Evolutionary conservation across 2,329 filamentous ascomycete species (phyloP), one percentile per base, ranked within the genome.

Genomic region (Davidsoniella eucalypti): DNA sequence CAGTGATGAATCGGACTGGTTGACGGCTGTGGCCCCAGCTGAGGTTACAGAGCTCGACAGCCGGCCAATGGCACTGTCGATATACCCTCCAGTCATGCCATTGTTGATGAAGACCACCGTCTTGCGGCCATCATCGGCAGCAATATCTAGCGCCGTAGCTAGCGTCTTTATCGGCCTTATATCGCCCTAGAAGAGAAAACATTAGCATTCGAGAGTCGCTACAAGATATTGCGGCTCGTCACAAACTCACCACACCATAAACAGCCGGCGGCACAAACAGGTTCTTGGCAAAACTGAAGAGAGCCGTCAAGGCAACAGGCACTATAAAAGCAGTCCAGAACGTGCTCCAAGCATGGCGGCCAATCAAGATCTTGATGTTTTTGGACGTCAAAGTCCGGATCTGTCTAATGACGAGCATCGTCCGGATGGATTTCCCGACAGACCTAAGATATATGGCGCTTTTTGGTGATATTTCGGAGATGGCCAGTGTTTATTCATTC

Each of bases 61-160:
- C 2, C 65, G 61, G 54, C 75, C 68, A 54, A 94, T 86, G 16
- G 92, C 78, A 10, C 67, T 67, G 51, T 84, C 77, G 48, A 94
- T 87, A 49, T 80, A 72, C 14, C 84, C 85, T 8, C 77, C 81
- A 0, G 67, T 68, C 47, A 75, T 65, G 8, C 82, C 83, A 63
- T 78, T 87, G 61, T 93, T 82, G 52, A 94, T 79, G 51, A 95
- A 85, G 10, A 80, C 80, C 12, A 94, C 68, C 47, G 76, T 86
- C 56, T 83, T 65, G 55, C 84, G 73, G 16, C 78, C 77, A 23
- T 63, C 63, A 9, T 69, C 69, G 14, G 66, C 65, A 2, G 80
- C 76, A 23, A 67, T 65, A 17, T 64, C 60, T 29, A 94, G 70
- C 1, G 80, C 85, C 54, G 83, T 67, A 33, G 69, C 59, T 16